Percentiles rank a stretch among this genome's conserved stretches.
Evolutionary conservation across 352 stramenopile species (phyloP).

Genomic region (Phytophthora pini): DNA sequence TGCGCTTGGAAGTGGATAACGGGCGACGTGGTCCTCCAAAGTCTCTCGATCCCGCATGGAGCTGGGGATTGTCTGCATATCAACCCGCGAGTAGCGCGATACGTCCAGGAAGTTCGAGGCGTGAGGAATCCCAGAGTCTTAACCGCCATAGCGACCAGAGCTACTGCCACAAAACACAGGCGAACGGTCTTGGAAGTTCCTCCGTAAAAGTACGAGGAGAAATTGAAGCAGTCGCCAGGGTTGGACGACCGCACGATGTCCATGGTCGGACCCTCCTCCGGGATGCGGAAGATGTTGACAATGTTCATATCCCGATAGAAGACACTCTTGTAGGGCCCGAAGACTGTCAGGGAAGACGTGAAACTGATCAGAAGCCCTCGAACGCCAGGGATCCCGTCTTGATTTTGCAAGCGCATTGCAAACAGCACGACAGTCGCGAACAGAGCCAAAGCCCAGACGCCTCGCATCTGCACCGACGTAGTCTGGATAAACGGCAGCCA

Average conservation of each 20-base stretch:
- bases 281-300: conserved; percentile 18
- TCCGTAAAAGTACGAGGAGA: conserved; percentile 24
- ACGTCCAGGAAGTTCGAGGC: conserved; percentile 7
- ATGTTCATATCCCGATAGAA: conserved; percentile 27
- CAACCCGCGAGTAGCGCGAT: conserved; percentile 9
- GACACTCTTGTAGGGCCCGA: conserved; percentile 40
- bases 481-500: conserved; percentile 38
- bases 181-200: conserved; percentile 18
- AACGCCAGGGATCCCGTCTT: conserved; percentile 36
- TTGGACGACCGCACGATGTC: conserved; percentile 20
- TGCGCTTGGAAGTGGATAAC: conserved; percentile 27
- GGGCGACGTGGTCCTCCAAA: conserved; percentile 29
- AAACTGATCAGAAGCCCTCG: conserved; percentile 46
- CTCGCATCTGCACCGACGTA: conserved; percentile 52
- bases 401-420: conserved; percentile 4
- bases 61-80: conserved; percentile 12
- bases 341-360: conserved; percentile 41
- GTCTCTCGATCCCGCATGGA: conserved; percentile 24
- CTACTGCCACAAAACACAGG: conserved; percentile 21
- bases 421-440: conserved; percentile 35
- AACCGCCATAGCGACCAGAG: not conserved
- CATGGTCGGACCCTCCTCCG: conserved; percentile 17
- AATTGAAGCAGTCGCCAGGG: conserved; percentile 23
- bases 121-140: conserved; percentile 16
- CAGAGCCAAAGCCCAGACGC: conserved; percentile 50